Conservation (phyloP, 805 yeast genomes). For the Vanderwaltozyma tropicalis region DNA sequence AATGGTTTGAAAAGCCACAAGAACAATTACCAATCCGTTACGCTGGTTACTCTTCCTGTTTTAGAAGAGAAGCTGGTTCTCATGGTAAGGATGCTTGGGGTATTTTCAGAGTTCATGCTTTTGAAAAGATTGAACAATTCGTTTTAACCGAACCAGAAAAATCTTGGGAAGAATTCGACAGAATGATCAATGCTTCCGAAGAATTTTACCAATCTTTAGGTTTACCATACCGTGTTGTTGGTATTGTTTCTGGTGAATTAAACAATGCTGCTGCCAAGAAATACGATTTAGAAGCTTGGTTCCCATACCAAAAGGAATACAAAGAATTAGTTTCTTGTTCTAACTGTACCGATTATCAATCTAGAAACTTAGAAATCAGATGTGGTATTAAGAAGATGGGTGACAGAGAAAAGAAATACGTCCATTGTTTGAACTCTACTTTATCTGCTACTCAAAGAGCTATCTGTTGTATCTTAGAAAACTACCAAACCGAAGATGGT, state of each 20-base stretch:
- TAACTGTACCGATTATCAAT: slow-evolving; percentile 98
- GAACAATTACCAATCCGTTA: slow-evolving; percentile 95
- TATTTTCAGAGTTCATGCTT: slow-evolving; percentile 96
- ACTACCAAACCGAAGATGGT: slow-evolving; percentile 97
- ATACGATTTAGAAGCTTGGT: slow-evolving; percentile 98
- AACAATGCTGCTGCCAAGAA: slow-evolving; percentile 99
- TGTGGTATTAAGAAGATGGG: slow-evolving; percentile 95
- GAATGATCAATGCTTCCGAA: slow-evolving; percentile 86
- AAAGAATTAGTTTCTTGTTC: slow-evolving; percentile 97
- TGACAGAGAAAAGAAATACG: slow-evolving; percentile 94
- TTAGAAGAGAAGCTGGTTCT: slow-evolving; percentile 98
- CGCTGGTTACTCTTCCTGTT: slow-evolving; percentile 97
- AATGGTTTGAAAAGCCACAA: slow-evolving; percentile 96
- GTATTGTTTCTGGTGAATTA: slow-evolving; percentile 96
- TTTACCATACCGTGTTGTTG: slow-evolving; percentile 93
- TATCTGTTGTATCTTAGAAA: slow-evolving; percentile 91
- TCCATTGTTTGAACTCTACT: slow-evolving; percentile 96
- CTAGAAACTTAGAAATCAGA: slow-evolving; percentile 96
- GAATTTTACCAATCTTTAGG: slow-evolving; percentile 87
- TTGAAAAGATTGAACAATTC: slow-evolving; percentile 97
- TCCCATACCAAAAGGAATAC: slow-evolving; percentile 98
- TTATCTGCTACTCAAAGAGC: slow-evolving; percentile 98
- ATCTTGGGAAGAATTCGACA: slow-evolving; percentile 95
- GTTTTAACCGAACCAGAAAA: slow-evolving; percentile 93
- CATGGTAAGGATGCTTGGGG: slow-evolving; percentile 99